Evolutionary conservation across 1,139 yeast species (phyloP).

Genomic region (Pichia sp.): DNA sequence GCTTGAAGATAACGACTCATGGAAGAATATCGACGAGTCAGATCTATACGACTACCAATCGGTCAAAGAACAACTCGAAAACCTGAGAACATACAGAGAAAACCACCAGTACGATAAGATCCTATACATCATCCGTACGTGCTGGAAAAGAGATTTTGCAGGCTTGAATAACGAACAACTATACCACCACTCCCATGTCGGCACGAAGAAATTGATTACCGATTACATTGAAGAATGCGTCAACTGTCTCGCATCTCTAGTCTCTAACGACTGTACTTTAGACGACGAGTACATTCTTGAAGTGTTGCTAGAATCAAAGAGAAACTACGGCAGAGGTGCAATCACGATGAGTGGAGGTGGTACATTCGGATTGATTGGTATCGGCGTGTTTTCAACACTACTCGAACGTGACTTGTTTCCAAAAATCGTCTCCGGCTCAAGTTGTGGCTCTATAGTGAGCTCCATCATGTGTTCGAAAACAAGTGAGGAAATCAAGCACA

Average conservation of each 20-base stretch:
- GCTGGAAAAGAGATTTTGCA: constrained; percentile 83
- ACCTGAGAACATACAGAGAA: constrained; percentile 59
- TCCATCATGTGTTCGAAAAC: constrained; percentile 80
- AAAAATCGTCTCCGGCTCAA: constrained; percentile 88
- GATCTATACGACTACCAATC: constrained; percentile 70
- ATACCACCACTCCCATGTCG: constrained; percentile 76
- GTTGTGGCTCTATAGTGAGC: constrained; percentile 98
- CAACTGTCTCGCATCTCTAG: constrained; percentile 51
- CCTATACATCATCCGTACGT: constrained; percentile 74
- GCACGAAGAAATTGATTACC: constrained; percentile 82
- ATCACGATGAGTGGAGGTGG: constrained; percentile 94
- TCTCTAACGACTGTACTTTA: constrained; percentile 44
- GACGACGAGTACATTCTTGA: constrained; percentile 73
- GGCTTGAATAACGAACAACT: constrained; percentile 82
- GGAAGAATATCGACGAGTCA: constrained; percentile 68
- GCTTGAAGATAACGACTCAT: constrained; percentile 57
- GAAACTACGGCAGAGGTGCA: constrained; percentile 92
- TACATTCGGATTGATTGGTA: constrained; percentile 88
- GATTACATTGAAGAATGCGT: constrained; percentile 82
- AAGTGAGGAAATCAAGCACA: constrained; percentile 63
- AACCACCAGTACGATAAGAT: constrained; percentile 57
- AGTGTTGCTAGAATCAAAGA: constrained; percentile 82
- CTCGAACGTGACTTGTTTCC: constrained; percentile 77
- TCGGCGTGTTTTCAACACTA: constrained; percentile 84
- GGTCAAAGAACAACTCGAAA: constrained; percentile 51